Conservation (phyloP, 306 rosid species). For the Corylus avellana region DNA sequence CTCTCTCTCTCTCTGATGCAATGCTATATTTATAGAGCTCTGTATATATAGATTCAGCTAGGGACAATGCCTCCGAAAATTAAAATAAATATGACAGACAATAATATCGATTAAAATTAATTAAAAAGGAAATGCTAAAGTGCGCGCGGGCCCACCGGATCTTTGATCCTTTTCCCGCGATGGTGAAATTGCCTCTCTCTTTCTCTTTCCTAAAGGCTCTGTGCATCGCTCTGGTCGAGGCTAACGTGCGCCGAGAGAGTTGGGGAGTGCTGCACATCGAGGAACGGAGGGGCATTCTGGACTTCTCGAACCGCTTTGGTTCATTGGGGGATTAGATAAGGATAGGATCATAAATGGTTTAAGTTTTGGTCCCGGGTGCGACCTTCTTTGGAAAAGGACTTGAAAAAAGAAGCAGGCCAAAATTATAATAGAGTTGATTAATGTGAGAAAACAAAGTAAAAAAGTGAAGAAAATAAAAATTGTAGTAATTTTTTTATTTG, state of each 20-base stretch:
- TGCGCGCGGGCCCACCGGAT: conserved; percentile 39
- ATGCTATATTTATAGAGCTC: neutral
- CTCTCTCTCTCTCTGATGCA: conserved; percentile 7
- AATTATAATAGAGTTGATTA: too few species aligned
- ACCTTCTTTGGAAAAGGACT: too few species aligned
- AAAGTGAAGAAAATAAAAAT: too few species aligned
- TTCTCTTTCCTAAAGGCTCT: neutral
- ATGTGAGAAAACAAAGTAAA: too few species aligned
- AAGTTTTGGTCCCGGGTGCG: too few species aligned
- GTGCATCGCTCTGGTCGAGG: neutral
- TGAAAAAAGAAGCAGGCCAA: too few species aligned
- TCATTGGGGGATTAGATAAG: neutral
- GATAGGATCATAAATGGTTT: neutral
- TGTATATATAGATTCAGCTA: neutral
- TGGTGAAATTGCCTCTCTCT: conserved; percentile 5
- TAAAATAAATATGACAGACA: neutral
- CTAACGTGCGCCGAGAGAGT: neutral
- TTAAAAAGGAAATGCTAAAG: neutral
- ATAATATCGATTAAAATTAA: neutral
- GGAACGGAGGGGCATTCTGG: neutral
- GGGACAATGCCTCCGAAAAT: neutral
- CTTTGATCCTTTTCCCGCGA: conserved; percentile 17
- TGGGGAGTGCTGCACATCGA: neutral
- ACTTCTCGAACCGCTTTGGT: neutral
- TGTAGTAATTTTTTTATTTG: too few species aligned